Evolutionary conservation across 352 stramenopile genomes (phyloP).

Genomic region (Pythium brassicae): DNA sequence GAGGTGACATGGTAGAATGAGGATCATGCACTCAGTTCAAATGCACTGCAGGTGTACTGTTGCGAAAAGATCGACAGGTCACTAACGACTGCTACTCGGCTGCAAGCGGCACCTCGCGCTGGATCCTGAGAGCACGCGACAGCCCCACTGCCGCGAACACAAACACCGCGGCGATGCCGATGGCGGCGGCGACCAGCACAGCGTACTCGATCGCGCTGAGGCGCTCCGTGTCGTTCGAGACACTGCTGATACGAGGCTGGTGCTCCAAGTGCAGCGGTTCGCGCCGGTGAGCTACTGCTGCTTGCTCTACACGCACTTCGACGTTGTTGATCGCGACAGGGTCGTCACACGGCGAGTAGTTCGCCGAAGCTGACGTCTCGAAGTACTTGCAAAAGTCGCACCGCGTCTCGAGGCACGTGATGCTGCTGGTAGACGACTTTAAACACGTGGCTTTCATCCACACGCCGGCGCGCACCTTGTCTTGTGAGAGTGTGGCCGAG

Average conservation of each 20-base stretch:
- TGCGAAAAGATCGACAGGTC: not conserved
- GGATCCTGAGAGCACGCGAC: not conserved
- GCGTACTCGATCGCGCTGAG: not conserved
- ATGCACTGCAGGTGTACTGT: too few relatives aligned
- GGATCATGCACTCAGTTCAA: not conserved
- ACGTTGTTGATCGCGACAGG: conserved; percentile 3
- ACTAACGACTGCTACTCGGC: not conserved
- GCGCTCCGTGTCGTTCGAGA: not conserved
- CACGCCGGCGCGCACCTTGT: not conserved
- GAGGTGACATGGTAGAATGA: not conserved
- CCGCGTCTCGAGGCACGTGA: not conserved
- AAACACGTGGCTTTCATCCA: conserved; percentile 5
- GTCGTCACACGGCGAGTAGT: conserved; percentile 7
- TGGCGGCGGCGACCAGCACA: not conserved
- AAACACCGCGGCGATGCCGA: not conserved
- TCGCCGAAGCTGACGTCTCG: not conserved
- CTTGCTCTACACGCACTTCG: not conserved
- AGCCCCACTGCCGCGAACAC: not conserved
- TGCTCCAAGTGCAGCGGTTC: not conserved
- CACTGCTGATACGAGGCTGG: not conserved
- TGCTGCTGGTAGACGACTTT: not conserved
- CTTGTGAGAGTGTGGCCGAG: not conserved
- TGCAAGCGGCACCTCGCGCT: not conserved
- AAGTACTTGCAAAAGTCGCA: conserved; percentile 15
- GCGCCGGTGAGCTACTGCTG: not conserved